Evolutionary conservation across 1,284 basidiomycete genomes (phyloP).

Genomic region (Ganoderma leucocontextum): DNA sequence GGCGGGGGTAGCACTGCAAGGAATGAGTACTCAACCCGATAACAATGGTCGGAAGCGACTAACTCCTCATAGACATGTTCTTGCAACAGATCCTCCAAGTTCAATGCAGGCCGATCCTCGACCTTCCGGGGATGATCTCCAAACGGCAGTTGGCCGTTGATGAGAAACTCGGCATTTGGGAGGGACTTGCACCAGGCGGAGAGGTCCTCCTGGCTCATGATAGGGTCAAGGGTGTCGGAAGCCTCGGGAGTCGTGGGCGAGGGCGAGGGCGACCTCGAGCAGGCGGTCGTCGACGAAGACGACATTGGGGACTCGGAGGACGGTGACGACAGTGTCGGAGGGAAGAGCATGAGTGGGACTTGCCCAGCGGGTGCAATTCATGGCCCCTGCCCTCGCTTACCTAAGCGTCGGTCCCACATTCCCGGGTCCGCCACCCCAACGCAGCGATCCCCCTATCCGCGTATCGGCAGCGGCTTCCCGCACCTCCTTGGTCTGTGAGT

Average conservation of each 20-base stretch:
- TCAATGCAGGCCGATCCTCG: slow-evolving; percentile 62
- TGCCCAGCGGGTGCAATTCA: neutral
- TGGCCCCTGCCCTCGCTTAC: neutral
- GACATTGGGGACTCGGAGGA: slow-evolving; percentile 47
- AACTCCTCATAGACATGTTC: slow-evolving; percentile 78
- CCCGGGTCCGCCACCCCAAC: slow-evolving; percentile 9
- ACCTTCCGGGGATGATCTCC: slow-evolving; percentile 32
- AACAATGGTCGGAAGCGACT: slow-evolving; percentile 39
- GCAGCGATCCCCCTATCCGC: neutral
- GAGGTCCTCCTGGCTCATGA: slow-evolving; percentile 60
- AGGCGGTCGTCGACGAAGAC: slow-evolving; percentile 61
- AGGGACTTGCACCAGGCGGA: slow-evolving; percentile 66
- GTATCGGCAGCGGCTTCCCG: slow-evolving; percentile 1
- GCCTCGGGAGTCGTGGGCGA: slow-evolving; percentile 75
- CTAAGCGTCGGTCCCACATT: neutral
- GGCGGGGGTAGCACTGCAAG: slow-evolving; percentile 25
- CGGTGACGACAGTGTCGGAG: slow-evolving; percentile 12
- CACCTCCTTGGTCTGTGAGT: neutral
- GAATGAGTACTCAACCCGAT: slow-evolving; percentile 26
- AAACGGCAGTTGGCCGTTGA: slow-evolving; percentile 37
- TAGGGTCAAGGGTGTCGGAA: slow-evolving; percentile 57
- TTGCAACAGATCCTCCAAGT: slow-evolving; percentile 75
- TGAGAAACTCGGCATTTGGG: slow-evolving; percentile 49
- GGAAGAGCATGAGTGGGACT: slow-evolving; percentile 14
- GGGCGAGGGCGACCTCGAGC: slow-evolving; percentile 68